phyloP scores from a whole-genome alignment of 176 grass and related monocot species.

The Carex scoparia region DNA sequence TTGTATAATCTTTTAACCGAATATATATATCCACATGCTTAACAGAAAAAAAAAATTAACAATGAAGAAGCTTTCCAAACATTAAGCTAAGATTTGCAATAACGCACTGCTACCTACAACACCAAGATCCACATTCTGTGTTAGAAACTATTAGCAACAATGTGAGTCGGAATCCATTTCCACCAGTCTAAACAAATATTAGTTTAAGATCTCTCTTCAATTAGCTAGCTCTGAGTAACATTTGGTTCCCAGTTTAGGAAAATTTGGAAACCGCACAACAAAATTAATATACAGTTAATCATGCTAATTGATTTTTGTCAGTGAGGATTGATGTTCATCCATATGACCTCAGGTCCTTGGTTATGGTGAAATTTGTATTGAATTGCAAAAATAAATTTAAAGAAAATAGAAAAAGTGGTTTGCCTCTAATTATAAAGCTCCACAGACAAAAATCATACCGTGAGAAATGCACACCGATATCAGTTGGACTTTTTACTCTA shows the following conservation, averaged over 20 bases:
- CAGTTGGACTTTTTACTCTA: neutral
- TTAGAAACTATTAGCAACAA: neutral
- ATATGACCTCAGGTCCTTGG: neutral
- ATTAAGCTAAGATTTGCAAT: neutral
- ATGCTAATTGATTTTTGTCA: neutral
- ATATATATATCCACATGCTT: neutral
- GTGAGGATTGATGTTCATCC: neutral
- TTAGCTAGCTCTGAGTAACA: neutral
- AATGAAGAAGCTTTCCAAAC: neutral
- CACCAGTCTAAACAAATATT: neutral
- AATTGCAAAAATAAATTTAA: neutral
- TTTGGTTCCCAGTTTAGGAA: neutral
- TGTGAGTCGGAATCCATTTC: neutral
- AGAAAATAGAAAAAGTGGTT: neutral
- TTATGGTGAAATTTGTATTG: neutral
- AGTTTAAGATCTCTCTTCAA: neutral
- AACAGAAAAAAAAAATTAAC: neutral
- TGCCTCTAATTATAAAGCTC: neutral
- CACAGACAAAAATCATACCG: neutral
- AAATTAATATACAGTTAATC: neutral
- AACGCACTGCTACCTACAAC: neutral
- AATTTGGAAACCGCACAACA: neutral
- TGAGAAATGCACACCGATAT: slow-evolving; percentile 7
- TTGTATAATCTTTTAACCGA: neutral
- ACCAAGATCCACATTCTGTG: neutral